Percentiles rank a stretch among this genome's conserved stretches.
phyloP scores from a whole-genome alignment of 208 protist genomes.

The Hexamita inflata region DNA sequence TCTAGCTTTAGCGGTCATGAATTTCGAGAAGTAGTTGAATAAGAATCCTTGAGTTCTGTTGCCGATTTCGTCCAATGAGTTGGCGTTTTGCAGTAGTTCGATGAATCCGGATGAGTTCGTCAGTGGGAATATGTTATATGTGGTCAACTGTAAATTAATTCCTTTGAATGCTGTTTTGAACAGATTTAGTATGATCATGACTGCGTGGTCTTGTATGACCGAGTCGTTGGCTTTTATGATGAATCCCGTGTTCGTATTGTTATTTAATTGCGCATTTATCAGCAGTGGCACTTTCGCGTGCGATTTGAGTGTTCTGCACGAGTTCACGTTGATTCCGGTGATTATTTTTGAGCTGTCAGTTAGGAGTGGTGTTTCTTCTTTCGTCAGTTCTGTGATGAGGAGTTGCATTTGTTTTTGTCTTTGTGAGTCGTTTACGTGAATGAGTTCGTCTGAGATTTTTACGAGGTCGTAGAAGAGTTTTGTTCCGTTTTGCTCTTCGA shows the following conservation, averaged over 20 bases:
- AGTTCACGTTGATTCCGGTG: neutral
- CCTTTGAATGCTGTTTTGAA: neutral
- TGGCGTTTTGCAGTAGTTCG: neutral
- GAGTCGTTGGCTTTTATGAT: slow-evolving; percentile 21
- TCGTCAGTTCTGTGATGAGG: neutral
- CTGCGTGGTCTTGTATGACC: slow-evolving; percentile 9
- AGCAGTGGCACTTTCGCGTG: slow-evolving; percentile 18
- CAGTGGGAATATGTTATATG: neutral
- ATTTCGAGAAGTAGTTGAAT: neutral
- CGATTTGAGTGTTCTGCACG: neutral
- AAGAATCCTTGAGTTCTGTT: neutral
- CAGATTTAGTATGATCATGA: neutral
- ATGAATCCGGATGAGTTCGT: neutral
- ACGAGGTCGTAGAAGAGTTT: too few relatives aligned
- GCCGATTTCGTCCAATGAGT: slow-evolving; percentile 7
- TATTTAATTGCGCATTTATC: neutral
- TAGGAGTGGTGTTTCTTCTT: neutral
- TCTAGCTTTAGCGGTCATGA: neutral
- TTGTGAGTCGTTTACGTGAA: neutral
- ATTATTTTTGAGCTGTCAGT: neutral
- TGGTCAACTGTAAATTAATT: neutral
- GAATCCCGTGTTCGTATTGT: neutral
- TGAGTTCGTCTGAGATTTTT: neutral
- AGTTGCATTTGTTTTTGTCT: neutral
- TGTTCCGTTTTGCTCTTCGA: too few relatives aligned